Conservation (phyloP, 495 filamentous ascomycete species). For the Rhizodiscina lignyota region DNA sequence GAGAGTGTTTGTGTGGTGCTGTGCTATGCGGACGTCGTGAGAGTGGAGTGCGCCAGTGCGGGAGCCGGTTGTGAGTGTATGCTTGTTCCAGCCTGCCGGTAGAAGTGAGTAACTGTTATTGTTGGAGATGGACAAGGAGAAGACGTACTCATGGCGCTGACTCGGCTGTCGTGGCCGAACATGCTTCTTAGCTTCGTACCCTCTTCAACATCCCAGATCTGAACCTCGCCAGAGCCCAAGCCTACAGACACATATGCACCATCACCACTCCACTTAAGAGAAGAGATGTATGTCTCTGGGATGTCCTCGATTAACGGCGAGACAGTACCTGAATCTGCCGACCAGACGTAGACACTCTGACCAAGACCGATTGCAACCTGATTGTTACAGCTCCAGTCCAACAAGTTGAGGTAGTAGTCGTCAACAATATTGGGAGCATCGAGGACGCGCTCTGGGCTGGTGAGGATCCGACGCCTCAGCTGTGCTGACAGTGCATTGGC, state of each 20-base stretch:
- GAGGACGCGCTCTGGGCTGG: slow-evolving; percentile 90
- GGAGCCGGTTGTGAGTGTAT: slow-evolving; percentile 85
- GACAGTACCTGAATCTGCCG: slow-evolving; percentile 83
- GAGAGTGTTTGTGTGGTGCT: slow-evolving; percentile 96
- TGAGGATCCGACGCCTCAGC: slow-evolving; percentile 77
- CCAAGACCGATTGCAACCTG: slow-evolving; percentile 96
- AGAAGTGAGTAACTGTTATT: neutral
- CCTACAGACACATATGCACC: slow-evolving; percentile 94
- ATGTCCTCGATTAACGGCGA: slow-evolving; percentile 70
- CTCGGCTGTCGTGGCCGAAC: slow-evolving; percentile 90
- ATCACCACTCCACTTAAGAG: slow-evolving; percentile 96
- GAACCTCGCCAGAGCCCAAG: slow-evolving; percentile 85
- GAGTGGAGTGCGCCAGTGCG: slow-evolving; percentile 94
- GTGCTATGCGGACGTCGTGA: slow-evolving; percentile 93
- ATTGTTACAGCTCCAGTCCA: slow-evolving; percentile 96
- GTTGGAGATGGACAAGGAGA: neutral
- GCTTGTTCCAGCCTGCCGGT: slow-evolving; percentile 73
- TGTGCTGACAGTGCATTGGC: slow-evolving; percentile 57
- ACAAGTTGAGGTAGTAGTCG: slow-evolving; percentile 96
- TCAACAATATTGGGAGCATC: slow-evolving; percentile 92
- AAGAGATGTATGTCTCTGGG: slow-evolving; percentile 89
- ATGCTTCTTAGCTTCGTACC: slow-evolving; percentile 91
- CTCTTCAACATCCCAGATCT: slow-evolving; percentile 99
- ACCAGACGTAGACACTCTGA: slow-evolving; percentile 96
- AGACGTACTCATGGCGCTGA: slow-evolving; percentile 57